Evolutionary conservation across 768 basidiomycete species (phyloP), one percentile per base, ranked within the genome.

Genomic region (Chalciporus pseudorubinellus): DNA sequence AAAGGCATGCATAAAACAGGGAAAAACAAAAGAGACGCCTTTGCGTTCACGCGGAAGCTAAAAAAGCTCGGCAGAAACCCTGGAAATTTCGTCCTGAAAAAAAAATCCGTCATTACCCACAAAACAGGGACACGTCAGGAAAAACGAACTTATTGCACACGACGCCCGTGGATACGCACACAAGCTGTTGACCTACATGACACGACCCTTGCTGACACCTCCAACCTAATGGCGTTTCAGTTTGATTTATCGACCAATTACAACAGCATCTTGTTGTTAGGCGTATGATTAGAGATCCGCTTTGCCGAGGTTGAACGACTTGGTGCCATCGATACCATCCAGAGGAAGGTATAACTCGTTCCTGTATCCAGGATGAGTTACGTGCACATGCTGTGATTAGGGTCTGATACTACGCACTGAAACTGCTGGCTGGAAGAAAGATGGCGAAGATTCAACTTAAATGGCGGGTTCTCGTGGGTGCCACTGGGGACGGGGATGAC

Each of bases 401-500:
- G 10, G 9, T 29, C 29, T 29, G 29, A 29, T 2, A 29, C 12
- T 29, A 29, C 12, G 9, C 29, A 29, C 29, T 29, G 29, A 2
- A 9, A 5, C 12, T 29, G 29, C 29, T 5, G 29, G 12, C 29
- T 29, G 9, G 9, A 29, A 29, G 29, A 29, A 29, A 29, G 10
- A 29, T 83, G 29, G 9, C 29, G 29, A 31, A 31, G 29, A 31
- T 31, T 31, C 29, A 31, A 31, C 5, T 13, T 4, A 9, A 31
- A 31, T 3, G 8, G 29, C 9, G 29, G 10, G 5, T 31, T 10
- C 10, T 24, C 24, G 29, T 31, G 12, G 29, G 24, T 7, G 7
- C 24, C 24, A 7, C 24, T 4, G 29, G 9, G 4, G 29, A 9
- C 10, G 10, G 13, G 33, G 16, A 34, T 16, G 16, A 14, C 3